Conservation (phyloP, 1,284 basidiomycete species). For the Afroboletus lepidellus region DNA sequence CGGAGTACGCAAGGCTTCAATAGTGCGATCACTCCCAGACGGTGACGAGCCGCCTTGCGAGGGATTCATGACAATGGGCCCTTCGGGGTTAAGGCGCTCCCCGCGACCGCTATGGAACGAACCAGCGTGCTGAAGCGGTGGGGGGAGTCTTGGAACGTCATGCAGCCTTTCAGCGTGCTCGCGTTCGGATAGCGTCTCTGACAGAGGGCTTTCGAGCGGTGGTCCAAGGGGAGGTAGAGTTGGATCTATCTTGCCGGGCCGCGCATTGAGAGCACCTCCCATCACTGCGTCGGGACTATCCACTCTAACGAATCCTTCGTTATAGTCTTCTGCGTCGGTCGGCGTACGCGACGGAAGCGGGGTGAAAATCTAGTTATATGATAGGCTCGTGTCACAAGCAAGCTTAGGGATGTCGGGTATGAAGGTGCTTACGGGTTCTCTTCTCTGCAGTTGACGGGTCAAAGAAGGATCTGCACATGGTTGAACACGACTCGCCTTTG, state of each 20-base stretch:
- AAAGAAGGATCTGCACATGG: constrained; percentile 5
- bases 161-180: constrained; percentile 18
- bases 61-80: constrained; percentile 24
- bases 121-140: constrained; percentile 17
- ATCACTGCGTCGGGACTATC: constrained; percentile 33
- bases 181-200: constrained; percentile 29
- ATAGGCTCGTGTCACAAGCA: constrained; percentile 9
- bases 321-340: constrained; percentile 33
- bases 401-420: not conserved
- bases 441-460: constrained; percentile 25
- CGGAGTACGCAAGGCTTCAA: constrained; percentile 28
- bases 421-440: constrained; percentile 32
- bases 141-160: constrained; percentile 23
- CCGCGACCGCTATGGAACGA: constrained; percentile 25
- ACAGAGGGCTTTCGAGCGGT: constrained; percentile 16
- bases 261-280: constrained; percentile 34
- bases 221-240: constrained; percentile 25
- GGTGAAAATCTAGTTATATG: constrained; percentile 31
- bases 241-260: constrained; percentile 27
- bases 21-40: constrained; percentile 32
- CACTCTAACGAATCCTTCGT: constrained; percentile 33
- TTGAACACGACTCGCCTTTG: constrained; percentile 23
- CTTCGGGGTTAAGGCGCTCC: constrained; percentile 20
- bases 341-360: constrained; percentile 34
- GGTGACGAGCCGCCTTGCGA: constrained; percentile 25